Evolutionary conservation across 148 eudicot species (phyloP).

Genomic region (Hydrangea macrophylla): DNA sequence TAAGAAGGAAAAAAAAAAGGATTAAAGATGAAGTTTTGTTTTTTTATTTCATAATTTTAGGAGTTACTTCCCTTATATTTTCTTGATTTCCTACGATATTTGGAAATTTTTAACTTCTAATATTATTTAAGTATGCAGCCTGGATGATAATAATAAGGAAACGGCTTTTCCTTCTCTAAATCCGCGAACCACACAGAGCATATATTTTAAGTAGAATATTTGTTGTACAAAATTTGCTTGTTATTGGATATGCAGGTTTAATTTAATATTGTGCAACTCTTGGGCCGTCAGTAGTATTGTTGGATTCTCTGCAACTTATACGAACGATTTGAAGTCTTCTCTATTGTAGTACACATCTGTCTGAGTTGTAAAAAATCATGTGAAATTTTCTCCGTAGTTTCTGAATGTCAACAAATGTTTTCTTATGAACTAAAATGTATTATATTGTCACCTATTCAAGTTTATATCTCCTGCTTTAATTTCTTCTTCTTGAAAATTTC

Average conservation of each 20-base stretch:
- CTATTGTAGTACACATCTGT: background rate
- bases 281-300: background rate
- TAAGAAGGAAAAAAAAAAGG: too few relatives aligned
- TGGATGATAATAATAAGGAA: too few relatives aligned
- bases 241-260: background rate
- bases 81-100: too few relatives aligned
- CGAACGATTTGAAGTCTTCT: background rate
- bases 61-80: too few relatives aligned
- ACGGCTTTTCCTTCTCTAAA: too few relatives aligned
- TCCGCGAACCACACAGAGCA: too few relatives aligned
- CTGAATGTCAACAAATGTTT: background rate
- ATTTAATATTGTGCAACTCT: background rate
- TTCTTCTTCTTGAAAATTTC: slow-evolving; percentile 7
- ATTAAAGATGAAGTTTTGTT: too few relatives aligned
- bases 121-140: too few relatives aligned
- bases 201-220: too few relatives aligned
- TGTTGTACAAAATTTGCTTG: background rate
- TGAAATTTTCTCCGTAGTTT: background rate
- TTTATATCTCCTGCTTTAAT: background rate
- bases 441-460: background rate
- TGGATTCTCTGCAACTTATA: background rate
- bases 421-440: background rate
- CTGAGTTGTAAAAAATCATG: background rate
- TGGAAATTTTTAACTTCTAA: too few relatives aligned
- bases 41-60: too few relatives aligned